Percentiles rank a stretch among this genome's conserved stretches.
Conservation (phyloP, 2,329 filamentous ascomycete species). For the Monilinia vaccinii-corymbosi region DNA sequence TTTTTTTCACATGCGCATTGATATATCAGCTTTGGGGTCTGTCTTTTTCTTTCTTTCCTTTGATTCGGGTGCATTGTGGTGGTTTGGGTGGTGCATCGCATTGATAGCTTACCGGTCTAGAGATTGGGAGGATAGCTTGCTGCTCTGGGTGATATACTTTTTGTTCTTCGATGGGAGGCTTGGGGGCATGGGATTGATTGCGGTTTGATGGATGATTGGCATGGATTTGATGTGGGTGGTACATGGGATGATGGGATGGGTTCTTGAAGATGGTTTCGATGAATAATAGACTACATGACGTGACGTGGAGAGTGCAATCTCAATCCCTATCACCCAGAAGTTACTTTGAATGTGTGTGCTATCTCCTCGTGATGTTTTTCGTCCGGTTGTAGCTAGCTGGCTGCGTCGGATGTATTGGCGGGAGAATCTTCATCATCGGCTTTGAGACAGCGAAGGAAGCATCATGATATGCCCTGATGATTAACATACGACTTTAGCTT, state of each 20-base stretch:
- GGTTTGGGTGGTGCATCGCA: neutral
- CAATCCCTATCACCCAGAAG: neutral
- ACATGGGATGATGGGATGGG: neutral
- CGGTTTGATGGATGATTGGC: neutral
- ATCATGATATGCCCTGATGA: no score
- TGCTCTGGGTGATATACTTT: neutral
- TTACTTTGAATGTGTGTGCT: neutral
- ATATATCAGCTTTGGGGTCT: neutral
- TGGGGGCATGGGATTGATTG: neutral
- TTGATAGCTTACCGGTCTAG: constrained; percentile 8
- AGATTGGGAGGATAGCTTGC: constrained; percentile 10
- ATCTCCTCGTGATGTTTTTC: neutral
- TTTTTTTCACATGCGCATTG: neutral
- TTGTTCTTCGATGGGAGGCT: neutral
- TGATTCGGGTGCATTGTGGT: constrained; percentile 4
- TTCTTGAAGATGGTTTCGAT: neutral
- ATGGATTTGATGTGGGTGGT: neutral
- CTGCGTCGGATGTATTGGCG: no score
- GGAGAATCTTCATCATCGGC: no score
- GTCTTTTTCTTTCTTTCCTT: neutral
- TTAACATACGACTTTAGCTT: no score
- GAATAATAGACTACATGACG: neutral
- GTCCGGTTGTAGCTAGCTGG: no score
- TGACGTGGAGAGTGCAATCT: neutral
- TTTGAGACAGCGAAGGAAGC: no score